These are phyloP conservation scores for Coprinellus micaceus DNA, from an alignment of 768 basidiomycete species.

Conservation along the genomic window DNA sequence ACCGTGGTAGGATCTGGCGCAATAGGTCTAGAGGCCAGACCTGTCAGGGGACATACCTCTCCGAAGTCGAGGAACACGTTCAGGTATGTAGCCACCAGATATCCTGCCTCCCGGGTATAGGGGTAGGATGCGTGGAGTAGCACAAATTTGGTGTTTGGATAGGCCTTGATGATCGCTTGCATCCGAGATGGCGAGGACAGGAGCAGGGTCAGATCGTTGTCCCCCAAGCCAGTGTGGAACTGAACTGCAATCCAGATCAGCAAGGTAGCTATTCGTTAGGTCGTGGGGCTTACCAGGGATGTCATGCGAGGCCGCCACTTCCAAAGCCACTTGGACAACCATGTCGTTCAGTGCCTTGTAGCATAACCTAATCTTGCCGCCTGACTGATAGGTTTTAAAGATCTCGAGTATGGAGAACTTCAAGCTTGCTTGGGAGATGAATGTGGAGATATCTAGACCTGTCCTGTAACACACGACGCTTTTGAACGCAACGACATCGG, in stretches of 20 bases:
- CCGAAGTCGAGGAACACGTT: constrained; percentile 83
- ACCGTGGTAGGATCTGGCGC: neutral
- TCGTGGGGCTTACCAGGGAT: constrained; percentile 53
- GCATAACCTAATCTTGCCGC: constrained; percentile 46
- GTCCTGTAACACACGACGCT: constrained; percentile 77
- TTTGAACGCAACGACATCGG: constrained; percentile 65
- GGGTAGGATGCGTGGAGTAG: constrained; percentile 78
- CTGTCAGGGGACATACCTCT: constrained; percentile 38
- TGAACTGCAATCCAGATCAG: constrained; percentile 48
- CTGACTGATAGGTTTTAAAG: constrained; percentile 31
- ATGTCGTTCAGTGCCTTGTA: constrained; percentile 66
- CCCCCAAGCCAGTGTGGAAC: constrained; percentile 82
- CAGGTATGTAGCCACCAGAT: constrained; percentile 63
- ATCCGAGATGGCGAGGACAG: constrained; percentile 62
- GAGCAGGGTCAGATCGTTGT: constrained; percentile 60
- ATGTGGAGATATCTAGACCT: constrained; percentile 52
- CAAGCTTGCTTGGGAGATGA: constrained; percentile 22
- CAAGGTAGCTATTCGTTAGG: neutral
- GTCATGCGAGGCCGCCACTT: constrained; percentile 44
- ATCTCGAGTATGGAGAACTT: constrained; percentile 30
- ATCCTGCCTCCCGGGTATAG: constrained; percentile 73
- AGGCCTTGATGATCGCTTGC: constrained; percentile 65
- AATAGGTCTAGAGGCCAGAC: too few species aligned
- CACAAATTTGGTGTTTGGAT: constrained; percentile 57
- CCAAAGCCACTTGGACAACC: constrained; percentile 54